Percentiles rank a stretch among this genome's conserved stretches.
Evolutionary conservation across 495 filamentous ascomycete genomes (phyloP).

Genomic region (Umbilicaria muhlenbergii): DNA sequence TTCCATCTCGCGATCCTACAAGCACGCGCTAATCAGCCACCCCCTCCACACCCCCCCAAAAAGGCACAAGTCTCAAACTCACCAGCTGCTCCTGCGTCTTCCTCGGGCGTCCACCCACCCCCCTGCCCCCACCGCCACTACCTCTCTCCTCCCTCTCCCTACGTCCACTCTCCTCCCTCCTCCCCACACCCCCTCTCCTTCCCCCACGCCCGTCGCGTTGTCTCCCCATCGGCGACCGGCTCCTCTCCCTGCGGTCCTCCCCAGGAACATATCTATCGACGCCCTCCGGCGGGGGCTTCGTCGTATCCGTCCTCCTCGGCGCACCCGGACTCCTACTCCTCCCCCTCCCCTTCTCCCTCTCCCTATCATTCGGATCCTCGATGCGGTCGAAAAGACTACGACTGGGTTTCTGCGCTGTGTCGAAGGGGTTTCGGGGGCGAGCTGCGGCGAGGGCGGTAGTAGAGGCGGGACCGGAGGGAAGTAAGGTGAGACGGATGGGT

Average conservation of each 20-base stretch:
- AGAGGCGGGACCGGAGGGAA: constrained; percentile 33
- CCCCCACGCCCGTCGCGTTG: constrained; percentile 17
- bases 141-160: constrained; percentile 20
- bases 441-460: not conserved
- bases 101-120: constrained; percentile 39
- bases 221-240: constrained; percentile 38
- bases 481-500: constrained; percentile 64
- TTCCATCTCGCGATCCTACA: constrained; percentile 74
- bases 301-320: constrained; percentile 44
- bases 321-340: constrained; percentile 32
- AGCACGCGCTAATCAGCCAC: too few relatives aligned
- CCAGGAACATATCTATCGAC: constrained; percentile 74
- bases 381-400: constrained; percentile 66
- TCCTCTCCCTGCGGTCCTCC: constrained; percentile 18
- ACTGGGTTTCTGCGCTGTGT: constrained; percentile 35
- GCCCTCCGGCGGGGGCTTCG: constrained; percentile 49
- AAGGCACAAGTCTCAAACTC: too few relatives aligned
- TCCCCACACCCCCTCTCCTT: constrained; percentile 14
- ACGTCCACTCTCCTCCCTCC: constrained; percentile 16
- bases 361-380: constrained; percentile 26
- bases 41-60: too few relatives aligned
- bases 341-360: constrained; percentile 14
- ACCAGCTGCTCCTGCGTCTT: constrained; percentile 80
- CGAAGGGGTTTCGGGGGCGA: constrained; percentile 35
- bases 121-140: constrained; percentile 11